A percentile compares a stretch with the other conserved stretches of the same genome.
Evolutionary conservation across 352 stramenopile genomes (phyloP).

Genomic region (Globisporangium nagaii): DNA sequence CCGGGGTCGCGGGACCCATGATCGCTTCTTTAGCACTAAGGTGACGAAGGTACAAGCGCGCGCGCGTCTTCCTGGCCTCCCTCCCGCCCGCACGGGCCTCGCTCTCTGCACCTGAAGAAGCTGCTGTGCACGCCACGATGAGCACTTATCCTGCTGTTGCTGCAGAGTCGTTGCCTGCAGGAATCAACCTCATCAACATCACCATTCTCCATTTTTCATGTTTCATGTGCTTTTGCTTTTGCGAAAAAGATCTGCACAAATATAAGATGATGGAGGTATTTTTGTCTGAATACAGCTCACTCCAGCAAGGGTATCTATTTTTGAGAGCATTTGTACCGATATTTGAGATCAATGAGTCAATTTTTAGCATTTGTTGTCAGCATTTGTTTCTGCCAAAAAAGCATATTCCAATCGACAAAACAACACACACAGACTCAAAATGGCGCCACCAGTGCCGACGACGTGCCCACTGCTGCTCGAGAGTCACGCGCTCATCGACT

Average conservation of each 20-base stretch:
- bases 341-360: neutral
- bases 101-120: neutral
- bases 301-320: too few relatives aligned
- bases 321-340: neutral
- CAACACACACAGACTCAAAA: constrained; percentile 5
- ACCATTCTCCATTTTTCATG: too few relatives aligned
- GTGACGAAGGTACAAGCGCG: constrained; percentile 60
- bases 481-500: constrained; percentile 62
- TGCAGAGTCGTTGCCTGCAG: constrained; percentile 21
- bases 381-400: neutral
- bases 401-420: neutral
- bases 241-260: neutral
- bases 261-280: constrained; percentile 7
- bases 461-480: constrained; percentile 55
- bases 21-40: constrained; percentile 54
- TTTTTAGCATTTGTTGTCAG: neutral
- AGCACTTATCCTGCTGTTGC: constrained; percentile 47
- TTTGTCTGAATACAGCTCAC: neutral
- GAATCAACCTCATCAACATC: constrained; percentile 52
- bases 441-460: constrained; percentile 21
- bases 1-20: constrained; percentile 78
- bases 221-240: neutral
- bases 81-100: constrained; percentile 9
- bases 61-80: constrained; percentile 12
- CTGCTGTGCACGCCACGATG: constrained; percentile 32